Base-by-base conservation (phyloP, 2,329 filamentous ascomycete species). In the Epichloe aotearoae region DNA sequence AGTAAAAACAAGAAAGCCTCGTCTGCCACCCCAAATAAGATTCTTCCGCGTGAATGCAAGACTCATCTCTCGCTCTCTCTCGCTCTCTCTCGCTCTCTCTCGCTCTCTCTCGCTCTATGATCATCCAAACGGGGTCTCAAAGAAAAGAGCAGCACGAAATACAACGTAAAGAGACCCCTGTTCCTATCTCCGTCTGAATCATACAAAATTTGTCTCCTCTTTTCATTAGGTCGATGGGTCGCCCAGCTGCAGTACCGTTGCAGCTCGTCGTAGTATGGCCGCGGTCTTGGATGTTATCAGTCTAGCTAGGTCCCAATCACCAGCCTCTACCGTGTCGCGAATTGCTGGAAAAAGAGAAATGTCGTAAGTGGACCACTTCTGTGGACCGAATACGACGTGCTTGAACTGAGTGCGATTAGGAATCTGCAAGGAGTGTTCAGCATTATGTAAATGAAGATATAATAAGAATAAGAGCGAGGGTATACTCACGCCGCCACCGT, bases 341-440 rank as follows among this genome's bases (percentile, higher is more conserved):
- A 96, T 85, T n/a, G 83, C 84, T 0, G 91, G 91, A 69, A 70
- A 70, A 53, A 62, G 61, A 41, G 63, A 60, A 46, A 60, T 61
- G 47, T 65, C 62, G 46, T 65, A 59, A 46, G 58, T 59, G 7
- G 82, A 83, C 84, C 88, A 90, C 3, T 80, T 72, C 61, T 88
- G 80, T 0, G 93, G 93, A 2, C 86, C 91, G 63, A 90, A 95
- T 51, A 98, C 71, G 61, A 94, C 77, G 67, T 96, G 93, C 66
- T 94, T 95, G 75, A 89, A 98, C 68, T 97, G 93, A 5, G 86
- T 86, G 56, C 91, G 83, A 59, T 88, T 88, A 39, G 87, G 86
- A 4, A 95, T 77, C 85, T 89, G 46, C 52, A 23, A 3, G 8
- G 6, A 14, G 34, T 52, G 47, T 15, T 49, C 14, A 49, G 39